These are phyloP conservation scores for Naegleria gruberi DNA, from an alignment of 208 protist species.

Conservation along the genomic window DNA sequence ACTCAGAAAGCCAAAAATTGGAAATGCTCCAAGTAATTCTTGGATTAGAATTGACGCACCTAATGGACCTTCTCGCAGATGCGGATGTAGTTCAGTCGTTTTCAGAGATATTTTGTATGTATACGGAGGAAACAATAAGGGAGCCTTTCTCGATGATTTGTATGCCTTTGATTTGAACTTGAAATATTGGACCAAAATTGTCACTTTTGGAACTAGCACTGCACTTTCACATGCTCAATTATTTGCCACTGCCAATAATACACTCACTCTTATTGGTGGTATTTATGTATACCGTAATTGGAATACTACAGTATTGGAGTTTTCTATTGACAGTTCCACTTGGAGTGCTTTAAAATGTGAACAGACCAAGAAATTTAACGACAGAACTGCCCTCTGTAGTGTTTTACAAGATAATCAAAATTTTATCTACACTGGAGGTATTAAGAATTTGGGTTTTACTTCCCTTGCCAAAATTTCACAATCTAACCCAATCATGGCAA, in stretches of 20 bases:
- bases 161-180: not conserved
- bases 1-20: not conserved
- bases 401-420: not conserved
- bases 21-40: not conserved
- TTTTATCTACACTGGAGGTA: not conserved
- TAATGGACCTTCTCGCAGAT: not conserved
- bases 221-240: not conserved
- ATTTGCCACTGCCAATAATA: not conserved
- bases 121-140: not conserved
- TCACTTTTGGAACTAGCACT: not conserved
- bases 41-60: not conserved
- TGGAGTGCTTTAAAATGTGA: not conserved
- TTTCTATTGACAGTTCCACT: not conserved
- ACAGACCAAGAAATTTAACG: not conserved
- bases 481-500: not conserved
- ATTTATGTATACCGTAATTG: not conserved
- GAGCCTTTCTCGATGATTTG: not conserved
- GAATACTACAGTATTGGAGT: not conserved
- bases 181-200: not conserved
- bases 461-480: too few relatives aligned
- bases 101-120: not conserved
- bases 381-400: not conserved
- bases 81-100: not conserved
- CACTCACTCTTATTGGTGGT: not conserved
- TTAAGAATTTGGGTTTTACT: not conserved